Percentiles rank a stretch among this genome's conserved stretches.
These are phyloP conservation scores for Fusarium goolgardi DNA, from an alignment of 2,329 filamentous ascomycete species.

Conservation along the genomic window DNA sequence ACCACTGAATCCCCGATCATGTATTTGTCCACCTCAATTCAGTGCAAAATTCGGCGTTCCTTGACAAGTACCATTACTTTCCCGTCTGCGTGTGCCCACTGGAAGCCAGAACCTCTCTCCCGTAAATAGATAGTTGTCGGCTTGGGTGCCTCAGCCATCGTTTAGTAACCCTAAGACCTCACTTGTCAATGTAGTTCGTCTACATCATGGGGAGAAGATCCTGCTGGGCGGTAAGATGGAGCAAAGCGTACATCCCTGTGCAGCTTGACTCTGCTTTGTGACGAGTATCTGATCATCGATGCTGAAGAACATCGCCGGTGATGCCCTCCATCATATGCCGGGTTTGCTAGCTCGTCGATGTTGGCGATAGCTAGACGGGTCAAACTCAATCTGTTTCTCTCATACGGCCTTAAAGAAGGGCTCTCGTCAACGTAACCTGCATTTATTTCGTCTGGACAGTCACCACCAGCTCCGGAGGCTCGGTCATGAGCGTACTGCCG, in stretches of 20 bases:
- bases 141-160: no score
- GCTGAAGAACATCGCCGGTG: conserved; percentile 33
- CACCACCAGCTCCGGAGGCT: conserved; percentile 18
- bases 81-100: no score
- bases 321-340: conserved; percentile 10
- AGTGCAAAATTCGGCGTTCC: neutral
- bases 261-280: conserved; percentile 16
- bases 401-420: conserved; percentile 38
- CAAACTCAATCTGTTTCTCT: conserved; percentile 48
- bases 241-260: conserved; percentile 46
- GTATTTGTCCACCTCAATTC: neutral
- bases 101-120: no score
- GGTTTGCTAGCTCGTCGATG: conserved; percentile 29
- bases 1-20: neutral
- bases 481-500: conserved; percentile 48
- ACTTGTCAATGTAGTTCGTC: conserved; percentile 53
- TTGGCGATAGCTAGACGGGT: conserved; percentile 21
- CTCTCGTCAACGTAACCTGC: conserved; percentile 27
- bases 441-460: conserved; percentile 50
- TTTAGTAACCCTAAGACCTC: neutral
- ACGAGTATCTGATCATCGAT: conserved; percentile 5
- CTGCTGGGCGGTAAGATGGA: conserved; percentile 42
- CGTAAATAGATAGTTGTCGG: neutral
- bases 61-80: neutral
- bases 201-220: conserved; percentile 44